Evolutionary conservation across 352 stramenopile genomes (phyloP).

Genomic region (Sclerospora graminicola): DNA sequence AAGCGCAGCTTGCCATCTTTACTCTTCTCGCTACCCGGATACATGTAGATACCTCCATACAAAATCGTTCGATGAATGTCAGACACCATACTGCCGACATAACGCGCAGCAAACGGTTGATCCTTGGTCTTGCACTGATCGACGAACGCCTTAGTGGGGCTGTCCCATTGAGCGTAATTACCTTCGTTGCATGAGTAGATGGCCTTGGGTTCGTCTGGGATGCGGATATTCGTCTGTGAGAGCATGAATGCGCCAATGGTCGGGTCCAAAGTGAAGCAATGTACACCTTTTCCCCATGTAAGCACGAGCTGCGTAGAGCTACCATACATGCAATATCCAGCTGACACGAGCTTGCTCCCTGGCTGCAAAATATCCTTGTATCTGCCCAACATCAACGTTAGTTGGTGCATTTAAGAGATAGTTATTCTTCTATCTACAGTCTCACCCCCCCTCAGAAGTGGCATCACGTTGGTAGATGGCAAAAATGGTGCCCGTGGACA

Average conservation of each 20-base stretch:
- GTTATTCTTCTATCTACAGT: too few relatives aligned
- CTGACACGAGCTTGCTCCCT: constrained; percentile 91
- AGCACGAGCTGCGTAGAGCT: constrained; percentile 96
- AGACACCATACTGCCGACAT: constrained; percentile 98
- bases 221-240: constrained; percentile 90
- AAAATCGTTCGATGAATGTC: constrained; percentile 98
- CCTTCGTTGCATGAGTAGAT: constrained; percentile 98
- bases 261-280: constrained; percentile 97
- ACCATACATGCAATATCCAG: constrained; percentile 98
- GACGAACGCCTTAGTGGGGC: constrained; percentile 85
- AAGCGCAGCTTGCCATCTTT: constrained; percentile 93
- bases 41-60: constrained; percentile 98
- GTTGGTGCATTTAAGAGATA: not conserved
- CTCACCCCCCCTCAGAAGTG: constrained; percentile 33
- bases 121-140: constrained; percentile 78
- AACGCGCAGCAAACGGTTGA: constrained; percentile 81
- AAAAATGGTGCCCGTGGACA: constrained; percentile 98
- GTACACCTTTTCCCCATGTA: constrained; percentile 90
- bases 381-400: constrained; percentile 6
- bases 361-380: constrained; percentile 91
- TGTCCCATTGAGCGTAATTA: constrained; percentile 94
- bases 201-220: constrained; percentile 87
- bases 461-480: constrained; percentile 90
- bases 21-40: constrained; percentile 92
- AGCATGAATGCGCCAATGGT: constrained; percentile 98